Evolutionary conservation across 345 rosid species (phyloP).

Genomic region (Schrenkiella parvula): DNA sequence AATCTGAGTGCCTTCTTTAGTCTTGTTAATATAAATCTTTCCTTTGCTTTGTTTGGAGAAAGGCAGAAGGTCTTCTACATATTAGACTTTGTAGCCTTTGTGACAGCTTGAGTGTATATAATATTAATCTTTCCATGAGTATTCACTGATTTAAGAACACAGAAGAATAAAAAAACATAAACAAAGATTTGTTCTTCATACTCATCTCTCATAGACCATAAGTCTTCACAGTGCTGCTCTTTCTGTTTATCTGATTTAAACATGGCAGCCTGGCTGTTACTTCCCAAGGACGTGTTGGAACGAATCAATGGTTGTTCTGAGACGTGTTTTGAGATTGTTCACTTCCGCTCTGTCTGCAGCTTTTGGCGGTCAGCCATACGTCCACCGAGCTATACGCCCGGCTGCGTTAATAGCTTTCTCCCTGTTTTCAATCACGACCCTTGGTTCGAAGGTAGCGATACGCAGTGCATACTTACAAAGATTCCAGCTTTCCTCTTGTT

Average conservation of each 20-base stretch:
- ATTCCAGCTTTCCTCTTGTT: background rate
- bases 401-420: background rate
- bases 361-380: background rate
- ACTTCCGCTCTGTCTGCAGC: slow-evolving; percentile 1
- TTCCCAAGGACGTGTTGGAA: background rate
- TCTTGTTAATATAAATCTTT: too few species aligned
- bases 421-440: background rate
- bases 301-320: background rate
- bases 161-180: too few species aligned
- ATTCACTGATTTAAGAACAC: too few species aligned
- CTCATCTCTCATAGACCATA: background rate
- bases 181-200: too few species aligned
- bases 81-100: too few species aligned
- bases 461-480: background rate
- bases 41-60: too few species aligned
- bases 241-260: background rate
- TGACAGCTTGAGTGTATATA: too few species aligned
- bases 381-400: background rate
- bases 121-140: too few species aligned
- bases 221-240: background rate
- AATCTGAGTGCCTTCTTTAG: too few species aligned
- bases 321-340: slow-evolving; percentile 15
- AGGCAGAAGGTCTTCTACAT: too few species aligned
- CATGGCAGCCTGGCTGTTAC: background rate
- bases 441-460: background rate